phyloP scores from a whole-genome alignment of 78 protist genomes.

The slime mould (Dictyostelium discoideum) region DNA sequence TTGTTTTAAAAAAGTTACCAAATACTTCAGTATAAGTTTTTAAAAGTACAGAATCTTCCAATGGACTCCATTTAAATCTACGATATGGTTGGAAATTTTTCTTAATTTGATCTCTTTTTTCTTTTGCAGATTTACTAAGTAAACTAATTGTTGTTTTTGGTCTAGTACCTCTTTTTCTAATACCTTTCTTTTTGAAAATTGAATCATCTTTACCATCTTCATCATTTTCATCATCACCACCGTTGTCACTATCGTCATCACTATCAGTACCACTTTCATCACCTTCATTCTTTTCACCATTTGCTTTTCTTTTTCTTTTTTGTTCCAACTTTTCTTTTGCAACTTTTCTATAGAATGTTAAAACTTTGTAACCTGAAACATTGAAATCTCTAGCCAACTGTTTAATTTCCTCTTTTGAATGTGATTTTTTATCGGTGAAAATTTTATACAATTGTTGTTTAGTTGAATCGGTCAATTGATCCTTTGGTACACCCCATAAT shows the following conservation, averaged over 20 bases:
- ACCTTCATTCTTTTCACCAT: neutral
- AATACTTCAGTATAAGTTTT: neutral
- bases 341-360: neutral
- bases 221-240: neutral
- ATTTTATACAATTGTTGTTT: neutral
- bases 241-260: too few species aligned
- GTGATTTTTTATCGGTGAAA: neutral
- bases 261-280: neutral
- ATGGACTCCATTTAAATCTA: constrained; percentile 9
- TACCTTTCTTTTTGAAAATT: neutral
- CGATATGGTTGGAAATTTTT: neutral
- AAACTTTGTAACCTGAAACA: neutral
- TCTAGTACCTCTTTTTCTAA: neutral
- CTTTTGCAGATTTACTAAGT: neutral
- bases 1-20: neutral
- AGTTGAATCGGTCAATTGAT: neutral
- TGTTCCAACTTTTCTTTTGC: neutral
- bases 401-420: neutral
- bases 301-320: neutral
- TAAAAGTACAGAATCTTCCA: neutral
- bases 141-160: too few species aligned
- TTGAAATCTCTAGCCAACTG: neutral
- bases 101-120: neutral
- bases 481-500: constrained; percentile 25
- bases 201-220: neutral